Evolutionary conservation across 2,329 filamentous ascomycete species (phyloP).

Genomic region (Epichloe gansuensis): DNA sequence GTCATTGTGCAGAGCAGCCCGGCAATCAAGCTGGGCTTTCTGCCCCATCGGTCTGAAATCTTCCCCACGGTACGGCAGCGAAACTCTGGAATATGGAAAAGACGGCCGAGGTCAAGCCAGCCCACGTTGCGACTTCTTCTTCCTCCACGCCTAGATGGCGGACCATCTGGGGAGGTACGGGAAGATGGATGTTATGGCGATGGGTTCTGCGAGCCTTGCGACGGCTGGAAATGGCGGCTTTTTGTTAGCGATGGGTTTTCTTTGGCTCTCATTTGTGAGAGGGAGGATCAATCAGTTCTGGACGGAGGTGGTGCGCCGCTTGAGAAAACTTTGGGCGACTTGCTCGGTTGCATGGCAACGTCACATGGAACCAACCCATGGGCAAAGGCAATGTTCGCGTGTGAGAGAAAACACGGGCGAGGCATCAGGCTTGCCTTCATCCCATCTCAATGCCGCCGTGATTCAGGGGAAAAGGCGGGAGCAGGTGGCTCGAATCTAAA

Average conservation of each 20-base stretch:
- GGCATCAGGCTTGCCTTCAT: background rate
- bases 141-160: constrained; percentile 60
- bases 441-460: background rate
- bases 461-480: background rate
- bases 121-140: constrained; percentile 67
- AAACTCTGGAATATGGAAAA: constrained; percentile 62
- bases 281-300: too few relatives aligned
- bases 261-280: background rate
- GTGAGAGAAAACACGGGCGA: too few relatives aligned
- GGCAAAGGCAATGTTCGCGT: background rate
- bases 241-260: background rate
- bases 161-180: constrained; percentile 70
- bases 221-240: constrained; percentile 39
- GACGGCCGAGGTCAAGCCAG: constrained; percentile 58
- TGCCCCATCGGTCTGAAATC: constrained; percentile 64
- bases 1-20: constrained; percentile 71
- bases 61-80: constrained; percentile 66
- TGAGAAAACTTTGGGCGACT: background rate
- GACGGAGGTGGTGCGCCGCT: too few relatives aligned
- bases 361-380: background rate
- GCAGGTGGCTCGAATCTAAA: background rate
- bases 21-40: constrained; percentile 68
- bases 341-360: background rate
- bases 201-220: constrained; percentile 66
- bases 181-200: constrained; percentile 59